Base-by-base conservation (phyloP, 768 basidiomycete species). In the Symmetrospora coprosmae region DNA sequence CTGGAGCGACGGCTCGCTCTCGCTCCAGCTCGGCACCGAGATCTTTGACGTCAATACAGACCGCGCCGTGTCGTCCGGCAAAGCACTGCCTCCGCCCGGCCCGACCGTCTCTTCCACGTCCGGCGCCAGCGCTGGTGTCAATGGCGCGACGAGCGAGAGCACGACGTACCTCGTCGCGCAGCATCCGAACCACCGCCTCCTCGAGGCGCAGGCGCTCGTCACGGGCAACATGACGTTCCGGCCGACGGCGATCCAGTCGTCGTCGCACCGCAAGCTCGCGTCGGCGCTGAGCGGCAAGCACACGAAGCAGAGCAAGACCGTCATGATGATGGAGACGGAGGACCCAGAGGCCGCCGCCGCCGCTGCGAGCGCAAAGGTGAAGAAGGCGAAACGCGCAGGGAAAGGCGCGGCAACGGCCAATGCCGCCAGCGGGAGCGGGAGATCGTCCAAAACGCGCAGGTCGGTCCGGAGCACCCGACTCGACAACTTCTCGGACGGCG, bases 1-100 rank as follows among this genome's bases (percentile, higher is more conserved):
- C 14, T 99, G 94, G 94, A 94, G 90, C 5, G 94, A 99, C 71
- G 92, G 92, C 16, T 80, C 85, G 14, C 74, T 89, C 59, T 91
- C 89, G 66, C 79, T 99, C 30, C 84, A 86, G 64, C 75, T 99
- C 56, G 94, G 94, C 40, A 85, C 86, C 71, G 92, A 97, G 69
- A 76, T 94, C 4, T 97, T 91, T 73, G 90, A 96, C 74, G 82
- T 97, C 50, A 82, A 79, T 50, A 80, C 85, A 71, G 81, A 79
- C 62, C 75, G 86, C 60, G 86, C 90, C 69, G 83, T 79, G 17
- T 86, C 87, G 19, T n/a, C n/a, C n/a, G 85, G 81, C 40, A 79
- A 70, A n/a, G 80, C 59, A 69, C 79, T 60, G 70, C 82, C 52
- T 79, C 84, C 60, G 76, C 82, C 64, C 75, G 78, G 16, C 71